phyloP scores from a whole-genome alignment of 2,329 filamentous ascomycete genomes.

The Septoria linicola region DNA sequence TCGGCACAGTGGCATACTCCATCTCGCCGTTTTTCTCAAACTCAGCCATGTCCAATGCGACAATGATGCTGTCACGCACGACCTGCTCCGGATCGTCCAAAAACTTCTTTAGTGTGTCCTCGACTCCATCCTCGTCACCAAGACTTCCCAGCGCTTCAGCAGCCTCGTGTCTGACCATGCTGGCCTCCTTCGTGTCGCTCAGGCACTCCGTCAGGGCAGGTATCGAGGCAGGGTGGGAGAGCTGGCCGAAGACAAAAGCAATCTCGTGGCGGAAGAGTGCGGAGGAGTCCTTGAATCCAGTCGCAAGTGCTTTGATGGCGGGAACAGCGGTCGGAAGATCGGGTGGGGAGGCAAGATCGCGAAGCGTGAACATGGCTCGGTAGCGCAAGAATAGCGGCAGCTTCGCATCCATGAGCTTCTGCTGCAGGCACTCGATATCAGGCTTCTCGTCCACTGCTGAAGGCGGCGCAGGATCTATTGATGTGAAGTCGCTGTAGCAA shows the following conservation, averaged over 20 bases:
- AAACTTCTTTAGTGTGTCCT: slow-evolving; percentile 78
- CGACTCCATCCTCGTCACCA: slow-evolving; percentile 89
- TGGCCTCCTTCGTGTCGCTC: slow-evolving; percentile 75
- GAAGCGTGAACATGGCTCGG: slow-evolving; percentile 94
- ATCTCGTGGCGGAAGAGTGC: slow-evolving; percentile 97
- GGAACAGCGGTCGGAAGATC: slow-evolving; percentile 84
- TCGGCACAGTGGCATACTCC: slow-evolving; percentile 88
- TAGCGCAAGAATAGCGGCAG: slow-evolving; percentile 88
- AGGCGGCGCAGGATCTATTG: slow-evolving; percentile 90
- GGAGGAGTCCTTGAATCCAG: slow-evolving; percentile 79
- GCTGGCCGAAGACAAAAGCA: slow-evolving; percentile 95
- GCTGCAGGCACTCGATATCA: slow-evolving; percentile 72
- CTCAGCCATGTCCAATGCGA: slow-evolving; percentile 96
- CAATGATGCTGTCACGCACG: slow-evolving; percentile 89
- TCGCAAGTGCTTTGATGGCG: slow-evolving; percentile 82
- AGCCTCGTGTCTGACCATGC: slow-evolving; percentile 97
- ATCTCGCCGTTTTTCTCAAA: slow-evolving; percentile 85
- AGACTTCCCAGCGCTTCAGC: slow-evolving; percentile 93
- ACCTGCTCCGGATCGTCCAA: slow-evolving; percentile 88
- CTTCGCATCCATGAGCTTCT: slow-evolving; percentile 73
- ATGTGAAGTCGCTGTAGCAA: slow-evolving; percentile 77
- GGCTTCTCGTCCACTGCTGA: slow-evolving; percentile 58
- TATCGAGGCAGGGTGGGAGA: slow-evolving; percentile 95
- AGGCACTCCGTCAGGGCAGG: slow-evolving; percentile 78
- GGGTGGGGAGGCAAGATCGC: slow-evolving; percentile 90